Evolutionary conservation across 192 early-diverging fungal species (phyloP), one percentile per base, ranked within the genome.

Genomic region (Podila epicladia): DNA sequence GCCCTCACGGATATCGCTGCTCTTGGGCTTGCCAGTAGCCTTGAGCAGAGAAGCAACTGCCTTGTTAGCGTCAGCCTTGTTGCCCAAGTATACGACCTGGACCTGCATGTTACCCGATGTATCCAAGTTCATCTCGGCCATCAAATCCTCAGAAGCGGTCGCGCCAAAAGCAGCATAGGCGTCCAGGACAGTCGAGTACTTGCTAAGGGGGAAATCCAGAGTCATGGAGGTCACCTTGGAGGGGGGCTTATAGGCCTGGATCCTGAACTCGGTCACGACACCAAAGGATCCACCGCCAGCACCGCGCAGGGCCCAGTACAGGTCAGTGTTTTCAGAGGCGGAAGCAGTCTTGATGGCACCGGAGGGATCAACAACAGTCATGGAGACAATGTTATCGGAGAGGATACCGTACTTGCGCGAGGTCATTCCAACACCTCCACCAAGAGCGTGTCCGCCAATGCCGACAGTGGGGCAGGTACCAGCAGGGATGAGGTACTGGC

Each of bases 301-400:
- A n/a, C 90, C 91, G 48, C 89, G 74, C 4, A 92, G 59, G 0
- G 90, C 89, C 75, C 82, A 93, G 62, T 90, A 93, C 20, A 93
- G 67, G 73, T 93, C 91, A 7, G 65, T 26, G 66, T 92, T 80
- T 28, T 77, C 6, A 4, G 60, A 63, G 7, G 64, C 66, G 55
- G 67, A 82, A 29, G 75, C 85, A 20, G 60, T 76, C n/a, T 86
- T 50, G 6, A 92, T n/a, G 17, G 86, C 62, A 9, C 89, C 89
- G 26, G 83, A 49, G 41, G 84, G 74, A 45, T 87, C 68, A 26
- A 88, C 89, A 26, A 92, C 62, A n/a, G 72, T 28, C 24, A 86
- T 77, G 15, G 80, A 57, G 32, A 85, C 22, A 41, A 90, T 77
- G 15, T 82, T 69, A 74, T 92, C 91, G n/a, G 74, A 74, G 28